These are phyloP conservation scores for Geranomyces michiganensis DNA, from an alignment of 192 early-diverging fungal species.

Conservation along the genomic window DNA sequence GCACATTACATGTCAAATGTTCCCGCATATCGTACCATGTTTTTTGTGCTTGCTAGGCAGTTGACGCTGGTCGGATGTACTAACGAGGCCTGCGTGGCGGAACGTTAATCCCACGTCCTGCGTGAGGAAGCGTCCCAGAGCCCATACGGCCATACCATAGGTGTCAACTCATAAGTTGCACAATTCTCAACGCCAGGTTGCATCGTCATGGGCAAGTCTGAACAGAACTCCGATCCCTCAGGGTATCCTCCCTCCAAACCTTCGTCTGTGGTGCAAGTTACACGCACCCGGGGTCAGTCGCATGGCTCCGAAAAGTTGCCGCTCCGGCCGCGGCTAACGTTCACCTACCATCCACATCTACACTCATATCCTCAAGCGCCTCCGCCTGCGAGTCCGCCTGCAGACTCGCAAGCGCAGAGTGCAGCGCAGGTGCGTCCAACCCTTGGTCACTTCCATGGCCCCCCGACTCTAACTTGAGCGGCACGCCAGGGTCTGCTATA, in stretches of 20 bases:
- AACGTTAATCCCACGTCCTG: too few relatives aligned
- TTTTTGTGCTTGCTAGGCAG: slow-evolving; percentile 22
- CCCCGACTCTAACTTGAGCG: too few relatives aligned
- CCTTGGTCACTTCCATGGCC: too few relatives aligned
- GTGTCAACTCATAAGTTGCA: slow-evolving; percentile 19
- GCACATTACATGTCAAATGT: neutral
- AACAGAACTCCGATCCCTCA: slow-evolving; percentile 5
- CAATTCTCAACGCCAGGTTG: slow-evolving; percentile 16
- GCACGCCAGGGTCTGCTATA: too few relatives aligned
- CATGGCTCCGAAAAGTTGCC: too few relatives aligned
- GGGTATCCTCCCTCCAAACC: neutral
- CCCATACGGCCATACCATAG: slow-evolving; percentile 19
- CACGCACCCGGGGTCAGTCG: neutral
- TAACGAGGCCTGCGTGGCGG: slow-evolving; percentile 9
- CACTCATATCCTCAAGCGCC: too few relatives aligned
- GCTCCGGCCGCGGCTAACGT: too few relatives aligned
- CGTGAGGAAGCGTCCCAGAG: neutral
- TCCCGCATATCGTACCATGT: slow-evolving; percentile 24
- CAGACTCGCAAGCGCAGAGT: too few relatives aligned
- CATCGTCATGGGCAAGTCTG: neutral
- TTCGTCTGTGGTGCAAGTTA: neutral
- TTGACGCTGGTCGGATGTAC: slow-evolving; percentile 27
- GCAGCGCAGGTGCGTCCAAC: too few relatives aligned
- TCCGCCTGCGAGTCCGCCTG: too few relatives aligned
- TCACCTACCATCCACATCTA: too few relatives aligned